Percentiles rank a stretch among this genome's conserved stretches.
These are phyloP conservation scores for Sporothrix globosa DNA, from an alignment of 2,329 filamentous ascomycete genomes.

Conservation along the genomic window DNA sequence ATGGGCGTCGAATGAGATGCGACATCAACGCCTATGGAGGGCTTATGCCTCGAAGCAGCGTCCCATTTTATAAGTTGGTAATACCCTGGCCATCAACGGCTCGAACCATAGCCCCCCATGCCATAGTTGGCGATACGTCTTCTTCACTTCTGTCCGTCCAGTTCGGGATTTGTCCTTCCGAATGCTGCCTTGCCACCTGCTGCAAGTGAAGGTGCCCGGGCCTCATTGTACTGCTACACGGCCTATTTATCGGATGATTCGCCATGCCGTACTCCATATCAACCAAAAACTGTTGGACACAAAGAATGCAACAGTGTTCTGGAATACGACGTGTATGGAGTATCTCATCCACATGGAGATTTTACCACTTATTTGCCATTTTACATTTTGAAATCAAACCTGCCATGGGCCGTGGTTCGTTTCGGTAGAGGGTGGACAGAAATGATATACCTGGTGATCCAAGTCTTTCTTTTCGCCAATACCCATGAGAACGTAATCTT, in stretches of 20 bases:
- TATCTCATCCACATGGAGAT: no score
- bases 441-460: not conserved
- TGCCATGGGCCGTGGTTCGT: not conserved
- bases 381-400: not conserved
- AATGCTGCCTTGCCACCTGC: not conserved
- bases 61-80: not conserved
- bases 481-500: no score
- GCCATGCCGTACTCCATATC: not conserved
- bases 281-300: not conserved
- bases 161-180: not conserved
- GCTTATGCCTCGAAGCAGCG: not conserved
- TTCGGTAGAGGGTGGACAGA: not conserved
- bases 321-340: no score
- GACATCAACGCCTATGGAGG: no score
- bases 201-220: not conserved
- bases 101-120: not conserved
- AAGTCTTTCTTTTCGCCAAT: no score
- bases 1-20: no score
- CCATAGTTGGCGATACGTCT: not conserved
- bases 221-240: not conserved
- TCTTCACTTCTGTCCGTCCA: not conserved
- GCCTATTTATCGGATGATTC: not conserved
- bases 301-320: not conserved
- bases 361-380: no score
- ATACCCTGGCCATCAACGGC: not conserved